Percentiles rank a stretch among this genome's conserved stretches.
Conservation (phyloP, 1,284 basidiomycete species). For the Boletus smithii region DNA sequence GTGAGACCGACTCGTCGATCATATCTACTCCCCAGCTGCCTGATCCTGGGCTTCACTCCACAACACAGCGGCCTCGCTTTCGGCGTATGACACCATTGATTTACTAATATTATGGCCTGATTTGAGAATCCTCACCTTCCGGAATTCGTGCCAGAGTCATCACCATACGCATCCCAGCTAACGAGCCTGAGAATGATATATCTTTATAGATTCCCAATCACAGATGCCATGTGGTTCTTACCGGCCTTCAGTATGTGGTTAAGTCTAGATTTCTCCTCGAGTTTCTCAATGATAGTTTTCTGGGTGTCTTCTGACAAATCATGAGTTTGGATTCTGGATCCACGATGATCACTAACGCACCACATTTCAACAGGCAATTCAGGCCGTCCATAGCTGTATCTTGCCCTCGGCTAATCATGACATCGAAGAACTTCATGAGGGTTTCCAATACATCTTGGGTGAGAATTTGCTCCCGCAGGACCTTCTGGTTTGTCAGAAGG, state of each 20-base stretch:
- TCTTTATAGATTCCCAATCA: neutral
- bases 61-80: constrained; percentile 9
- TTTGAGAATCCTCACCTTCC: constrained; percentile 3
- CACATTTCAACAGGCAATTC: neutral
- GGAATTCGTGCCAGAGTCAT: constrained; percentile 16
- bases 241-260: constrained; percentile 14
- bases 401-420: neutral
- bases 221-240: neutral
- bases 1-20: constrained; percentile 16
- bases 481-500: constrained; percentile 14
- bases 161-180: constrained; percentile 14
- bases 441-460: constrained; percentile 13
- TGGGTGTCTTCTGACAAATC: neutral
- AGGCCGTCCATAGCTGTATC: neutral
- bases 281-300: neutral
- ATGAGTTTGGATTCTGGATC: neutral
- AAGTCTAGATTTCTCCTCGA: constrained; percentile 5
- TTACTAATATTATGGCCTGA: neutral
- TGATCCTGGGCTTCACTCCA: constrained; percentile 5
- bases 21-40: constrained; percentile 10
- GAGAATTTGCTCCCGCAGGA: constrained; percentile 14
- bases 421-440: constrained; percentile 11
- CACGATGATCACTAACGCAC: neutral
- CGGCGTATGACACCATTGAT: neutral
- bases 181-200: neutral